These are phyloP conservation scores for Aspergillus melleus DNA, from an alignment of 2,329 filamentous ascomycete species.

Conservation along the genomic window DNA sequence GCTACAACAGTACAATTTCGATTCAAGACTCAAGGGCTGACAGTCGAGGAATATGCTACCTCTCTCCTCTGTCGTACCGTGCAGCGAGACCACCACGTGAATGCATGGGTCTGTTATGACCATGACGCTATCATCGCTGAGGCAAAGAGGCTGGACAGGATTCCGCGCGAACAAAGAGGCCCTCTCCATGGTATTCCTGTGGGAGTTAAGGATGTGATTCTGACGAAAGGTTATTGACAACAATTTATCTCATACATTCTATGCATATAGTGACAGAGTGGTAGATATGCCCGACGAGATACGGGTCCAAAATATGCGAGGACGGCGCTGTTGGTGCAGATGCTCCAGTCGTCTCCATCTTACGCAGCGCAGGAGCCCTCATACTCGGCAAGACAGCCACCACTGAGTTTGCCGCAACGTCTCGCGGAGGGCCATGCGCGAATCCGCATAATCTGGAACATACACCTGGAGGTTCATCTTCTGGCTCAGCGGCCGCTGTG, in stretches of 20 bases:
- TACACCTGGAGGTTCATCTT: slow-evolving; percentile 68
- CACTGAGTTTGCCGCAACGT: slow-evolving; percentile 12
- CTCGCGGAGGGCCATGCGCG: slow-evolving; percentile 40
- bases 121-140: slow-evolving; percentile 45
- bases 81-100: slow-evolving; percentile 46
- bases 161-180: slow-evolving; percentile 52
- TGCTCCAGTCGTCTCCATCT: slow-evolving; percentile 4
- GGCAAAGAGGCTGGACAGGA: slow-evolving; percentile 52
- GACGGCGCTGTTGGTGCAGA: slow-evolving; percentile 3
- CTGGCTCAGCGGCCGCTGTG: slow-evolving; percentile 66
- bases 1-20: not conserved
- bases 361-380: slow-evolving; percentile 9
- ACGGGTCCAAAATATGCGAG: slow-evolving; percentile 12
- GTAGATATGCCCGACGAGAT: slow-evolving; percentile 14
- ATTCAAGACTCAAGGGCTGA: slow-evolving; percentile 37
- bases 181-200: slow-evolving; percentile 59
- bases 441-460: slow-evolving; percentile 57
- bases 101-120: slow-evolving; percentile 54
- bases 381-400: slow-evolving; percentile 17
- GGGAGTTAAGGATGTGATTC: slow-evolving; percentile 63
- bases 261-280: not conserved
- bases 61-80: slow-evolving; percentile 51
- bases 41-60: slow-evolving; percentile 51
- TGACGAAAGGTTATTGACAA: slow-evolving; percentile 48
- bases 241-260: not conserved